These are phyloP conservation scores for Thelonectria blattea DNA, from an alignment of 2,329 filamentous ascomycete species.

Conservation along the genomic window DNA sequence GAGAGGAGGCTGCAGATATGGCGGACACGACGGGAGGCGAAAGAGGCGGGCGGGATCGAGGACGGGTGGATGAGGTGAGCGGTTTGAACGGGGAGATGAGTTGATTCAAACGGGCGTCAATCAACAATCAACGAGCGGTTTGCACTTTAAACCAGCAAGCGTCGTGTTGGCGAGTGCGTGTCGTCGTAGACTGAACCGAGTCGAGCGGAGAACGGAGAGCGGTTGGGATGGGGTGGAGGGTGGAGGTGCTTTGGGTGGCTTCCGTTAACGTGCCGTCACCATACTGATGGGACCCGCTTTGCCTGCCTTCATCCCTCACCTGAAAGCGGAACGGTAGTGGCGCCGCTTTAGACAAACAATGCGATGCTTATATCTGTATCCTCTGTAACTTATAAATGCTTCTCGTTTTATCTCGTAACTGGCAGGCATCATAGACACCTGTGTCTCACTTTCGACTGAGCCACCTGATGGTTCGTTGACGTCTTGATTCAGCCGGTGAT, in stretches of 20 bases:
- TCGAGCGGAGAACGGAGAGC: conserved; percentile 34
- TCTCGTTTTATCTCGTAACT: too few species aligned
- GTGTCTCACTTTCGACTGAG: too few species aligned
- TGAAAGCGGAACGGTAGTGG: not conserved
- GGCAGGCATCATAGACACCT: too few species aligned
- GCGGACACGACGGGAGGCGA: conserved; percentile 22
- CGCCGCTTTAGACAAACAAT: not conserved
- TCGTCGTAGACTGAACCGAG: conserved; percentile 22
- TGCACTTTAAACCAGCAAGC: conserved; percentile 23
- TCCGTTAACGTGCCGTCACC: conserved; percentile 37
- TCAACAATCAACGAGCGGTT: conserved; percentile 25
- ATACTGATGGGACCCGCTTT: conserved; percentile 26
- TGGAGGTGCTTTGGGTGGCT: conserved; percentile 2
- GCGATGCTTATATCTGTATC: too few species aligned
- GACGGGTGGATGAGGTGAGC: conserved; percentile 13
- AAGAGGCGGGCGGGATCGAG: conserved; percentile 19
- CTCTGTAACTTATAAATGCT: too few species aligned
- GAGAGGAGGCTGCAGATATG: conserved; percentile 20
- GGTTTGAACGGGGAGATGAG: conserved; percentile 4
- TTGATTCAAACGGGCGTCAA: conserved; percentile 14
- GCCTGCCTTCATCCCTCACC: conserved; percentile 6
- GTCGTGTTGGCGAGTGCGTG: conserved; percentile 12
- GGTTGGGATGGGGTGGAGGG: conserved; percentile 37
- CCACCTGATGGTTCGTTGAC: too few species aligned
- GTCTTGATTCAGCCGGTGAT: too few species aligned